Conservation (phyloP, 225 moss, liverwort and hornwort species). For the Sphagnum tenellum region DNA sequence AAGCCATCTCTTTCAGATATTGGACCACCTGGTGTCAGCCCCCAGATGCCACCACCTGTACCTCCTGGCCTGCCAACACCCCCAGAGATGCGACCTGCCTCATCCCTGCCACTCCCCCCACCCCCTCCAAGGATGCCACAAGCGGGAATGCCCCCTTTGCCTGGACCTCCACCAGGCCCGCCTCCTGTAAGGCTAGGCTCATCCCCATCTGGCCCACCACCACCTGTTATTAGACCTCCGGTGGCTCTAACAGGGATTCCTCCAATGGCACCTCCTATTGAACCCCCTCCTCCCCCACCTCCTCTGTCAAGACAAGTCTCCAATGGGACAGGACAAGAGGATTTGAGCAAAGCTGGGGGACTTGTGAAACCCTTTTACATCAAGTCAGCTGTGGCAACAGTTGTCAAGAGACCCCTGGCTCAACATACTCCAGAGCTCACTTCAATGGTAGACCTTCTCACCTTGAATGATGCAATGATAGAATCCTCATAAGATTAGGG, state of each 20-base stretch:
- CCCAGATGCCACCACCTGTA: background rate
- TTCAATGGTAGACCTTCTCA: conserved; percentile 57
- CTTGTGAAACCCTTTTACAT: conserved; percentile 62
- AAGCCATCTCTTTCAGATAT: background rate
- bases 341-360: conserved; percentile 27
- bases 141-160: conserved; percentile 32
- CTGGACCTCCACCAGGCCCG: conserved; percentile 36
- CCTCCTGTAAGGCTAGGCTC: conserved; percentile 23
- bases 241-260: conserved; percentile 13
- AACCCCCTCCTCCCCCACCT: conserved; percentile 48
- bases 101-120: conserved; percentile 18
- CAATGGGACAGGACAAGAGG: conserved; percentile 21
- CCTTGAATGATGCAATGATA: too few relatives aligned
- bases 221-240: conserved; percentile 33
- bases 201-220: conserved; percentile 22
- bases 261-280: conserved; percentile 22
- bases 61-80: background rate
- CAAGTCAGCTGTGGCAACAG: conserved; percentile 92
- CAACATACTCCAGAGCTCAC: conserved; percentile 98
- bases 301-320: conserved; percentile 13
- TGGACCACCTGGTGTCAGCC: background rate
- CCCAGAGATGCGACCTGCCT: background rate
- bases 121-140: conserved; percentile 30
- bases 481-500: too few relatives aligned
- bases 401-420: conserved; percentile 90